Base-by-base conservation (phyloP, 2,329 filamentous ascomycete genomes). In the Diplodia seriata region DNA sequence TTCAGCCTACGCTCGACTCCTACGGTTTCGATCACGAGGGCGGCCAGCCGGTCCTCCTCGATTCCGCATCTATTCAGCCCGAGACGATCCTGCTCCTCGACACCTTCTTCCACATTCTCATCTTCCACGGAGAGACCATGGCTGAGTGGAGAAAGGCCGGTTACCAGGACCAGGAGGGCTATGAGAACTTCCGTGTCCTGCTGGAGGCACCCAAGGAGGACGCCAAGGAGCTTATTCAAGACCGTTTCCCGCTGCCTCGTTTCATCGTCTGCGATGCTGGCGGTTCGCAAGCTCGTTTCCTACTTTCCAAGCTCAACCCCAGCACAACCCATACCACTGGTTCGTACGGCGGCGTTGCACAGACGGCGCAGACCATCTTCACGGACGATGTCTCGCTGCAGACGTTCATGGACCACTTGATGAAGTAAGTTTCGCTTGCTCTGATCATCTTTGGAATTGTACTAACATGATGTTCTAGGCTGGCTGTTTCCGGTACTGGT, bases 201-300 rank as follows among this genome's bases (percentile, higher is more conserved):
- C 85, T 99, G 57, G 93, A 97, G 77, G 90, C 93, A 73, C 95
- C 95, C 1, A 98, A 97, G 81, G 95, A 98, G 79, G 95, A 99
- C 80, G 95, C 95, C 69, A 91, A 93, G 79, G 95, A 99, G 78
- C 89, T 99, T 33, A 97, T 99, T 74, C 92, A 94, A 71, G 95
- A 99, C 75, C 92, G 95, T 62, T 99, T 99, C 84, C 95, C 95
- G n/a, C 87, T 99, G 5, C 95, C 95, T 23, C 92, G 95, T 69
- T 99, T 99, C 84, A 97, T 99, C 76, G 93, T 99, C 65, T 99
- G 95, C 75, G 95, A 99, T 78, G 94, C 94, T n/a, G 95, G 95
- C 72, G 95, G 95, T 66, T 98, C 95, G 0, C 95, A 99, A 78
- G 95, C 95, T 63, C 93, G 95, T 82, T 99, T 99, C 87, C 82